Evolutionary conservation across 1,284 basidiomycete genomes (phyloP).

Genomic region (Rhodotorula sp.): DNA sequence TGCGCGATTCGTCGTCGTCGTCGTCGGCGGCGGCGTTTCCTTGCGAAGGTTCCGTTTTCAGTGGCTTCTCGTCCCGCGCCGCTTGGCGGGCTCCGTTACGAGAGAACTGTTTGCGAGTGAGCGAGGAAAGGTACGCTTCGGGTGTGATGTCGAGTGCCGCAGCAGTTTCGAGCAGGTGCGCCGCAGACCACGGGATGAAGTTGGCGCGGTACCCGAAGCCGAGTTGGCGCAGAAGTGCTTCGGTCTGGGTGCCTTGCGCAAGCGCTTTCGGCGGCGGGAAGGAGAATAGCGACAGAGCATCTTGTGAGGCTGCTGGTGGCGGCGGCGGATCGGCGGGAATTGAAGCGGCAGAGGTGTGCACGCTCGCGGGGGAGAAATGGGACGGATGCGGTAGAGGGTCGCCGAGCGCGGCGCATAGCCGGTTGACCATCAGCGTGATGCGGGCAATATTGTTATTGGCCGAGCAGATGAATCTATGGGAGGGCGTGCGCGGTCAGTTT

Average conservation of each 20-base stretch:
- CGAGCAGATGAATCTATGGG: slow-evolving; percentile 86
- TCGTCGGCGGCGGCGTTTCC: slow-evolving; percentile 54
- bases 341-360: slow-evolving; percentile 42
- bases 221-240: slow-evolving; percentile 67
- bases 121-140: slow-evolving; percentile 32
- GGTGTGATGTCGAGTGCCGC: slow-evolving; percentile 48
- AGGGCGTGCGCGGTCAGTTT: background rate
- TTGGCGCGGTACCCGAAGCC: slow-evolving; percentile 96
- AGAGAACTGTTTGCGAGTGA: slow-evolving; percentile 17
- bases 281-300: slow-evolving; percentile 61
- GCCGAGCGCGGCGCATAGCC: slow-evolving; percentile 42
- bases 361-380: slow-evolving; percentile 18
- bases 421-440: slow-evolving; percentile 83
- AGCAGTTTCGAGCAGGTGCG: slow-evolving; percentile 61
- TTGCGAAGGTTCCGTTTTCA: background rate
- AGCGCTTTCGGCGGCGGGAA: slow-evolving; percentile 78
- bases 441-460: slow-evolving; percentile 95
- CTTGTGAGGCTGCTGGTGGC: background rate
- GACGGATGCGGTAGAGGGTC: slow-evolving; percentile 38
- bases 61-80: background rate
- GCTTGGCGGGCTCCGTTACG: background rate
- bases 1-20: background rate
- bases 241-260: slow-evolving; percentile 60
- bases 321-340: slow-evolving; percentile 47
- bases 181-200: slow-evolving; percentile 80